Base-by-base conservation (phyloP, 176 grass and related monocot species). In the Saccharum spontaneum region DNA sequence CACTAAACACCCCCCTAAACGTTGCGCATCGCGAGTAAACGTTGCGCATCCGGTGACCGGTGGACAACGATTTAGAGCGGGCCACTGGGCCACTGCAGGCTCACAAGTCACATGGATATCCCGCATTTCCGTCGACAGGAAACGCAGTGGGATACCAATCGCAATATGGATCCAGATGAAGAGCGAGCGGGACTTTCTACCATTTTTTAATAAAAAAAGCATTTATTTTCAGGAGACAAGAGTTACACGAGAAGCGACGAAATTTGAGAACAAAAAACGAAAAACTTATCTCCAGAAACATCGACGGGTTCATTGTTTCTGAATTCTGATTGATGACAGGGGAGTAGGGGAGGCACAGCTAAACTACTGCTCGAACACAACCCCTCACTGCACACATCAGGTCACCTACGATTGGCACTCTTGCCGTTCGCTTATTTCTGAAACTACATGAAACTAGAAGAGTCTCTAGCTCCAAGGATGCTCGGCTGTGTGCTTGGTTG, bases 401-500 rank as follows among this genome's bases (percentile, higher is more conserved):
- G 64, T 39, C 49, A 79, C 52, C 77, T 50, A 44, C 33, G 14
- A 26, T n/a, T 16, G 76, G 49, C 11, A 26, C 20, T 69, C 34
- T 55, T 76, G 85, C 24, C 4, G 36, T 52, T 66, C 7, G 6
- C 30, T 91, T 91, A 87, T 91, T 87, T 55, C 34, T 10, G 15
- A 52, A 77, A 76, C 65, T 43, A 65, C 33, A 62, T 63, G 30
- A 71, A 76, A 38, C 48, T 62, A 12, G 75, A 69, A 6, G 4
- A 1, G 6, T 79, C 68, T 61, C 61, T 13, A 79, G 59, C 1
- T 79, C 49, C 16, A 41, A 12, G 69, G 76, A 60, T 37, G 46
- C 15, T 70, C 14, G 2, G 14, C 14, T 41, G 13, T 28, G 15
- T 72, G 15, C 14, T 52, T 45, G 82, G 43, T 7, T 75, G 41